These are phyloP conservation scores for Capillidium heterosporum DNA, from an alignment of 371 early-diverging fungal species.

Conservation along the genomic window DNA sequence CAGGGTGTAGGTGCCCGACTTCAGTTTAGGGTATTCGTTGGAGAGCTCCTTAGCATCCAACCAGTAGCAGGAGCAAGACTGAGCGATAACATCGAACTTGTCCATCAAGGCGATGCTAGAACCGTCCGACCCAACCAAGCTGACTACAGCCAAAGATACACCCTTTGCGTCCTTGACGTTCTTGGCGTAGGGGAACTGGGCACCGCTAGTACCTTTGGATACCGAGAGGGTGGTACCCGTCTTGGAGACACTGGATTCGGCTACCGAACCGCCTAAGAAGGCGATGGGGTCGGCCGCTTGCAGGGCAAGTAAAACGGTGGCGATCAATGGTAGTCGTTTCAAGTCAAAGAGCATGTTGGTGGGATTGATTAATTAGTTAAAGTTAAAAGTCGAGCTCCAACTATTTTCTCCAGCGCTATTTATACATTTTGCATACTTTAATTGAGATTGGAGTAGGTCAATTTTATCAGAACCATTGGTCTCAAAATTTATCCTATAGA, in stretches of 20 bases:
- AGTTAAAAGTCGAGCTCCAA: no score
- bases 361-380: no score
- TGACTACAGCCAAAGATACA: neutral
- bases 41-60: neutral
- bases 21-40: neutral
- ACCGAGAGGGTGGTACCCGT: neutral
- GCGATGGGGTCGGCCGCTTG: neutral
- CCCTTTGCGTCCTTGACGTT: neutral
- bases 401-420: no score
- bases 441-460: no score
- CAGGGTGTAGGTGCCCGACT: neutral
- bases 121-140: neutral
- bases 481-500: no score
- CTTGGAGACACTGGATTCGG: neutral
- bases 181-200: neutral
- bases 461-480: no score
- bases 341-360: no score
- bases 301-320: no score
- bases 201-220: neutral
- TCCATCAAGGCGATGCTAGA: neutral
- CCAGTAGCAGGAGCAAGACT: neutral
- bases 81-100: neutral
- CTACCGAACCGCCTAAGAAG: neutral
- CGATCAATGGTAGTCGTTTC: no score
- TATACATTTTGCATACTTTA: no score